Percentiles rank a stretch among this genome's conserved stretches.
Conservation (phyloP, 495 filamentous ascomycete genomes). For the Penicillium roqueforti region DNA sequence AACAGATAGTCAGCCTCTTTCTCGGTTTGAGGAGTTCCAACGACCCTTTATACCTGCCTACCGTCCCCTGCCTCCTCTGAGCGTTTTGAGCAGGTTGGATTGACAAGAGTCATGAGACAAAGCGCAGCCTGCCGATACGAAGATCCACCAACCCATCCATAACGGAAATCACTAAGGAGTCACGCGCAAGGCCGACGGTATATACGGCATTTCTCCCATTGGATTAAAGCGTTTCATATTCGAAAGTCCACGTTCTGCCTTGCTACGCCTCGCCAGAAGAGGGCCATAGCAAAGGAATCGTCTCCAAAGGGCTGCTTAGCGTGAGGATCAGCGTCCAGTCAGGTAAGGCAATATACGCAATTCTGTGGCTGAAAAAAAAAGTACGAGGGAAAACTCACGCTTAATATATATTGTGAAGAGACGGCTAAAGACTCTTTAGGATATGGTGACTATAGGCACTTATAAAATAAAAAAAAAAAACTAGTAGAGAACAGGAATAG, state of each 20-base stretch:
- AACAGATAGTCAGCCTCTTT: background rate
- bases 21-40: background rate
- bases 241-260: background rate
- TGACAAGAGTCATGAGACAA: background rate
- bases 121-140: background rate
- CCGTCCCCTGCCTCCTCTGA: background rate
- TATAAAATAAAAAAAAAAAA: background rate
- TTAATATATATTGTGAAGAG: background rate
- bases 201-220: background rate
- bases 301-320: background rate
- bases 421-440: background rate
- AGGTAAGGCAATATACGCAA: background rate
- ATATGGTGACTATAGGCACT: background rate
- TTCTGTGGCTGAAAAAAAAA: too few species aligned
- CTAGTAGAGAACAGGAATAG: background rate
- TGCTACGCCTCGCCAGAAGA: background rate
- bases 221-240: background rate
- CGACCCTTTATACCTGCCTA: slow-evolving; percentile 1
- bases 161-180: background rate
- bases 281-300: background rate
- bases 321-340: background rate
- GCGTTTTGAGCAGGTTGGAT: background rate
- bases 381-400: background rate
- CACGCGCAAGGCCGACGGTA: background rate
- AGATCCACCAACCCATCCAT: background rate